These are phyloP conservation scores for Withania somnifera DNA, from an alignment of 305 asterid species.

Conservation along the genomic window DNA sequence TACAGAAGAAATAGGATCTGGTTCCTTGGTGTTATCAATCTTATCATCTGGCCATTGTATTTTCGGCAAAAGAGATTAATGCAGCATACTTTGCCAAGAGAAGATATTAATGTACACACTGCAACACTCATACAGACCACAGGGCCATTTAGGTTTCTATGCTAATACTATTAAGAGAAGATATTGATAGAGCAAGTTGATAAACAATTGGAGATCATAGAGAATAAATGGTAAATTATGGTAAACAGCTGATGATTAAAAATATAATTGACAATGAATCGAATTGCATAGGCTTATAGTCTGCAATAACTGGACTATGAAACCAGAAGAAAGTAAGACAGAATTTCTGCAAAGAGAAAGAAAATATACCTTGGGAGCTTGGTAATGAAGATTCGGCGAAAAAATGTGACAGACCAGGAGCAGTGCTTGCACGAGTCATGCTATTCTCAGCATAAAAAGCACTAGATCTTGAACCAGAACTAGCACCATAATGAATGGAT, in stretches of 20 bases:
- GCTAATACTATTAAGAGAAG: background rate
- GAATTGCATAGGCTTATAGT: background rate
- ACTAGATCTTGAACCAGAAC: constrained; percentile 12
- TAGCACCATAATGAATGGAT: constrained; percentile 41
- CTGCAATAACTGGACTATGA: background rate
- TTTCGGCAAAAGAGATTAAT: background rate
- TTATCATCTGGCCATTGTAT: background rate
- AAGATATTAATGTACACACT: background rate
- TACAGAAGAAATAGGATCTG: constrained; percentile 8
- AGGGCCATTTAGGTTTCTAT: background rate
- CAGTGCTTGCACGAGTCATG: constrained; percentile 24
- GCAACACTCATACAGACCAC: background rate
- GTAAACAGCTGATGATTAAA: background rate
- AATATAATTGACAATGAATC: background rate
- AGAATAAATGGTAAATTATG: background rate
- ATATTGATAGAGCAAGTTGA: background rate
- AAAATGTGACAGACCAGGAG: constrained; percentile 47
- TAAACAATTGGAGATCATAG: background rate
- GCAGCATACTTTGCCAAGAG: background rate
- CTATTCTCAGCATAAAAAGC: constrained; percentile 22
- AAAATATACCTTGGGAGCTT: constrained; percentile 42
- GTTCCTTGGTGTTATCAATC: background rate
- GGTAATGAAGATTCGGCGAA: constrained; percentile 30
- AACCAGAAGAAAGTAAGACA: background rate
- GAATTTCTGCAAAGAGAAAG: background rate